Evolutionary conservation across 257 asterid species (phyloP), one percentile per base, ranked within the genome.

Genomic region (Echites panduratus): DNA sequence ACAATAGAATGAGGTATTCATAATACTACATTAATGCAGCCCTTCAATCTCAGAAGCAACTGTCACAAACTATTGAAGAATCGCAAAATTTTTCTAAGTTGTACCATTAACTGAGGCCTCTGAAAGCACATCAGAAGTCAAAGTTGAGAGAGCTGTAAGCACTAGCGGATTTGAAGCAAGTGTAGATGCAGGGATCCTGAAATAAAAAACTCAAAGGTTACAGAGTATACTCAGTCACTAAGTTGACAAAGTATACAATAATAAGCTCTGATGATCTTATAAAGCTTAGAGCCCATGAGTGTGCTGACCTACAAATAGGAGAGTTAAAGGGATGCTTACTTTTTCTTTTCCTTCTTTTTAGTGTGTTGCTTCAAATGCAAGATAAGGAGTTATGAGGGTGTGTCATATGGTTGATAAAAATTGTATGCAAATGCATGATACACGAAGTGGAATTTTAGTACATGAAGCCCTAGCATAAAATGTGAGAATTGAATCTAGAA

Each of bases 41-140:
- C 22, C 22, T 29, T 24, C 11, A 32, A 17, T 16, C n/a, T n/a
- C 52, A 57, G 41, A 38, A 44, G 45, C 32, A 14, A 47, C 17
- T 41, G 57, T 40, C 20, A 48, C 48, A 44, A 72, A 75, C 27
- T 68, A 32, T 29, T 8, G 64, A 77, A 29, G 65, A 65, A 70
- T 44, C 35, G 75, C 45, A 61, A 73, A n/a, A 54, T 73, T 63
- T 38, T 26, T 66, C 57, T 78, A 59, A 66, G 68, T 71, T 80
- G 66, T 88, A 94, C 99, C 99, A 84, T 94, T 91, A 70, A 91
- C 97, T 53, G 98, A 84, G 66, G 98, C 98, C 89, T 91, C 99
- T 0, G 88, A 92, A 74, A 87, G 85, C 79, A 88, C 78, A 45
- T 91, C 97, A 76, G 87, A 84, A 61, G 80, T 85, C 96, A 94